Evolutionary conservation across 805 yeast genomes (phyloP), one percentile per base, ranked within the genome.

Genomic region (Crinitomyces ghanaensis): DNA sequence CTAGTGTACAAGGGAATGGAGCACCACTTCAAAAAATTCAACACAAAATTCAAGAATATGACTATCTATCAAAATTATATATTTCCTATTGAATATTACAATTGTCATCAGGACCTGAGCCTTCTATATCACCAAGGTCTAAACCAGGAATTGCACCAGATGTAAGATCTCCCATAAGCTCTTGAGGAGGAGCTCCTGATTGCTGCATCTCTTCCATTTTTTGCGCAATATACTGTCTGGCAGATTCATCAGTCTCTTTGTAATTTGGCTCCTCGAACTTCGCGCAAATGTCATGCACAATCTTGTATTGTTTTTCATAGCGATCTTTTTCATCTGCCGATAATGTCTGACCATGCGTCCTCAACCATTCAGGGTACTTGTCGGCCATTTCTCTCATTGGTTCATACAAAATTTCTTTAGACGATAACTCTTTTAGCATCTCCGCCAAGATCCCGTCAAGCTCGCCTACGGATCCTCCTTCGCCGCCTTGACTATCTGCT

Each of bases 361-460:
- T 56, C 40, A 88, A 63, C 77, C 82, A 88, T 18, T 55, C 66
- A 2, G 84, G 81, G 52, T 75, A 83, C 50, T 81, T 82, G 8
- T 62, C 58, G 42, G 76, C 72, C 52, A 86, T 65, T 39, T 84
- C 94, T 48, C 77, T 79, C 58, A 88, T 67, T 2, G 97, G 95
- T 45, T 79, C 93, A 50, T 82, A 86, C 24, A 88, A 64, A 14
- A 86, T 80, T 37, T 77, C 86, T 50, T 85, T 88, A 4, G 91
- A 73, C 5, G 91, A 72, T 53, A 88, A 66, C 51, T 85, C 88
- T 41, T 74, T 77, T 47, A 88, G 63, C 74, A 88, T 74, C 23
- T 80, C 83, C 13, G 66, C 68, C 39, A 83, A 58, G 30, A 83
- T 57, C 38, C 72, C 70, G 49, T 78, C 85, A 41, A 78, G 57